Evolutionary conservation across 1,284 basidiomycete species (phyloP).

Genomic region (Grifola frondosa): DNA sequence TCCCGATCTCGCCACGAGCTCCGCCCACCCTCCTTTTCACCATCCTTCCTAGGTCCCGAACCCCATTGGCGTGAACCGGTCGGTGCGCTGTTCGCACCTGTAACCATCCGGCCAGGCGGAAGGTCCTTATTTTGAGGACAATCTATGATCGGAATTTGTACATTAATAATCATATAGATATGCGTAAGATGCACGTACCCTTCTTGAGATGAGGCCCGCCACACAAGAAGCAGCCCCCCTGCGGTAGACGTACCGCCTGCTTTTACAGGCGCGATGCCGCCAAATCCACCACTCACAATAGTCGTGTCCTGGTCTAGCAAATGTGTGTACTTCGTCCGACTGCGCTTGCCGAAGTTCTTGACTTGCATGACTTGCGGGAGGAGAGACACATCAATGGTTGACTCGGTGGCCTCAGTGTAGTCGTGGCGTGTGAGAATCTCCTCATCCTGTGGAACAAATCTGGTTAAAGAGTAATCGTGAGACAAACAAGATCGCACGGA

Average conservation of each 20-base stretch:
- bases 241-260: constrained; percentile 56
- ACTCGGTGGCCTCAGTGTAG: constrained; percentile 86
- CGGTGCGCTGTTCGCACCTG: constrained; percentile 49
- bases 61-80: constrained; percentile 43
- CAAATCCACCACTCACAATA: constrained; percentile 59
- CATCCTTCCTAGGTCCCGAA: constrained; percentile 23
- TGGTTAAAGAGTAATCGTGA: too few relatives aligned
- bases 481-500: constrained; percentile 33
- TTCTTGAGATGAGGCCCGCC: constrained; percentile 89
- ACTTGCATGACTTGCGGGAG: constrained; percentile 98
- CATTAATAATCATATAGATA: constrained; percentile 9
- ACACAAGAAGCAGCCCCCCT: constrained; percentile 83
- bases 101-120: constrained; percentile 39
- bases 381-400: constrained; percentile 80
- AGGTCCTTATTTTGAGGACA: constrained; percentile 70
- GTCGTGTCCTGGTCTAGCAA: constrained; percentile 94
- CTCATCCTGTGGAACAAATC: constrained; percentile 62
- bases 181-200: constrained; percentile 45
- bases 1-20: constrained; percentile 46
- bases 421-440: constrained; percentile 86
- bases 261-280: constrained; percentile 57
- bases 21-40: constrained; percentile 25
- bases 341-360: constrained; percentile 91
- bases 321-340: constrained; percentile 95
- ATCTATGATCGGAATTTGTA: constrained; percentile 41